Evolutionary conservation across 768 basidiomycete species (phyloP), one percentile per base, ranked within the genome.

Genomic region (Suillus subalutaceus): DNA sequence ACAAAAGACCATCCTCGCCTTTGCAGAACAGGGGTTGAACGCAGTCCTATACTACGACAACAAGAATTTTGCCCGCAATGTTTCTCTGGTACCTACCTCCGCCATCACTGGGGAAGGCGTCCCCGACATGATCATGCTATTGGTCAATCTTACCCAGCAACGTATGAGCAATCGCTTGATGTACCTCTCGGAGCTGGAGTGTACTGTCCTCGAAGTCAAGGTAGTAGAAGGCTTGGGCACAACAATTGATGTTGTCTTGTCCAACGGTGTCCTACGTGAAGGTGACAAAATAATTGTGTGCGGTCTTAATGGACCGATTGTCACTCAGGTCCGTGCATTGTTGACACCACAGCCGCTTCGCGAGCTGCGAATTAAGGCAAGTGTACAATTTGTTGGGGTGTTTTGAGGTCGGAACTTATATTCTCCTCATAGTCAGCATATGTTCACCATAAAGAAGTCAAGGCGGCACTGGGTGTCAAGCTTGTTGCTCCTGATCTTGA

Each of bases 81-180:
- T 99, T 66, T 99, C 97, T 2, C 85, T 99, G 59, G 97, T 99
- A 15, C 97, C 97, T 38, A 99, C 97, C 6, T 99, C 97, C 64
- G 97, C 97, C 41, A 89, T 97, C 78, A 98, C 97, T 4, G 97
- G 97, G 64, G 97, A 99, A 80, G 97, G 97, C 77, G 86, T 99
- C 13, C 97, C 97, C 37, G 97, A 99, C 81, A 97, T 99, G 97
- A 95, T 99, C 81, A 94, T 96, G 93, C 85, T 99, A 35, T 89
- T 99, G 74, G 88, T 98, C 80, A 96, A 97, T 77, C 86, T 99
- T 63, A 99, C 97, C 18, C 97, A 99, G 77, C 92, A 97, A 80
- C 89, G 97, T 66, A 97, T 99, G 97, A 95, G 92, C 77, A 93
- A 96, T 77, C 87, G 92, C 52, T 85, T 99, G 67, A 99, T 99